A percentile compares a stretch with the other conserved stretches of the same genome.
These are phyloP conservation scores for Excoecaria agallocha DNA, from an alignment of 345 rosid genomes.

Conservation along the genomic window DNA sequence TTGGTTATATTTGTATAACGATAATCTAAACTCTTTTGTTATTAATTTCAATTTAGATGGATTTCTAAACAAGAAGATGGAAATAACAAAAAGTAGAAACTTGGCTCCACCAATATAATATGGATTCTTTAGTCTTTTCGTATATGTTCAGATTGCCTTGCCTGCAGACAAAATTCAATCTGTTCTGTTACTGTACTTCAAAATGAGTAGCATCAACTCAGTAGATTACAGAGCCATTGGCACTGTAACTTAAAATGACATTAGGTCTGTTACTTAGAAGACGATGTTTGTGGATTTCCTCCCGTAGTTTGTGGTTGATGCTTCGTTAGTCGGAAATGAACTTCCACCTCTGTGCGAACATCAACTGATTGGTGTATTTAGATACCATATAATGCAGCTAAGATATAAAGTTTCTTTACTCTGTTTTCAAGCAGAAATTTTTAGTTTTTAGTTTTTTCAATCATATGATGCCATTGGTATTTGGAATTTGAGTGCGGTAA, in stretches of 20 bases:
- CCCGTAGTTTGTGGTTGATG: neutral
- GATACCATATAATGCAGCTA: too few species aligned
- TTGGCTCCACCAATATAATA: slow-evolving; percentile 33
- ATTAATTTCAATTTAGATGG: slow-evolving; percentile 37
- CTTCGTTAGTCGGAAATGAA: too few species aligned
- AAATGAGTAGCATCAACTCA: slow-evolving; percentile 1
- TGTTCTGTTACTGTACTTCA: slow-evolving; percentile 1
- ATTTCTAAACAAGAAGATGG: slow-evolving; percentile 39
- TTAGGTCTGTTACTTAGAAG: neutral
- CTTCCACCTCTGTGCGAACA: too few species aligned
- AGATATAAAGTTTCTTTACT: too few species aligned
- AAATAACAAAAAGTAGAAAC: slow-evolving; percentile 26
- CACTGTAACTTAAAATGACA: neutral
- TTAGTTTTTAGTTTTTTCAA: too few species aligned
- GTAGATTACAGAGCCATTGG: neutral
- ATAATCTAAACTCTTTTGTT: neutral
- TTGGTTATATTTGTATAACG: neutral
- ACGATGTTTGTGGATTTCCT: too few species aligned
- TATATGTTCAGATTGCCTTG: neutral
- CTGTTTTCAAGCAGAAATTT: too few species aligned
- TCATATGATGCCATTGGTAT: too few species aligned
- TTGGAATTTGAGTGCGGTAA: too few species aligned
- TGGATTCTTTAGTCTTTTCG: neutral
- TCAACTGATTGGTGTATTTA: too few species aligned
- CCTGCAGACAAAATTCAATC: neutral